Evolutionary conservation across 2,329 filamentous ascomycete species (phyloP).

Genomic region (Chaetothyriales sp.): DNA sequence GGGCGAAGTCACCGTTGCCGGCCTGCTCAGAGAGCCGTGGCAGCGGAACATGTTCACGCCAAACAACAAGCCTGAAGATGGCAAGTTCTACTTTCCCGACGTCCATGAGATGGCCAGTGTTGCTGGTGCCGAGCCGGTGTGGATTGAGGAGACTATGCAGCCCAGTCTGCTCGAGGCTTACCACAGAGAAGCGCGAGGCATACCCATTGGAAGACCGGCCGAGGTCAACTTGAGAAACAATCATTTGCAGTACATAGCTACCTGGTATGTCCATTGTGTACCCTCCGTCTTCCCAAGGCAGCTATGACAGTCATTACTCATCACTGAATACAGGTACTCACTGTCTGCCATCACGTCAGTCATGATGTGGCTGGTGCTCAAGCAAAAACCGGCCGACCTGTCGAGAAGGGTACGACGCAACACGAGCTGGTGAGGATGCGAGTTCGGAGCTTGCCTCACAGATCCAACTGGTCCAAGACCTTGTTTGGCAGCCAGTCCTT

Average conservation of each 20-base stretch:
- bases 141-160: conserved; percentile 90
- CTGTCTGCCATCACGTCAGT: conserved; percentile 70
- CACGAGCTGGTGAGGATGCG: conserved; percentile 51
- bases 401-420: conserved; percentile 61
- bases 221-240: conserved; percentile 93
- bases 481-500: conserved; percentile 69
- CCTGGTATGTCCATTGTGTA: conserved; percentile 54
- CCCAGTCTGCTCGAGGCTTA: conserved; percentile 64
- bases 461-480: conserved; percentile 65
- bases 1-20: conserved; percentile 65
- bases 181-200: conserved; percentile 61
- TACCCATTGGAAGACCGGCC: conserved; percentile 74
- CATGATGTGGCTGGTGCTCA: conserved; percentile 93
- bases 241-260: conserved; percentile 96
- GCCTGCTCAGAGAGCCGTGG: conserved; percentile 73
- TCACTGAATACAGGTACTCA: conserved; percentile 53
- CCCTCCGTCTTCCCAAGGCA: conserved; percentile 1
- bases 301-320: conserved; percentile 6
- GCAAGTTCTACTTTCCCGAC: conserved; percentile 90
- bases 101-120: conserved; percentile 77
- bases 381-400: conserved; percentile 63
- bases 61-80: conserved; percentile 65
- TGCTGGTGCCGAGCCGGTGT: conserved; percentile 72
- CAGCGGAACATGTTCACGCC: conserved; percentile 98
- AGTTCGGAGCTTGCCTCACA: conserved; percentile 35